Evolutionary conservation across 768 basidiomycete species (phyloP).

Genomic region (Mycena polygramma): DNA sequence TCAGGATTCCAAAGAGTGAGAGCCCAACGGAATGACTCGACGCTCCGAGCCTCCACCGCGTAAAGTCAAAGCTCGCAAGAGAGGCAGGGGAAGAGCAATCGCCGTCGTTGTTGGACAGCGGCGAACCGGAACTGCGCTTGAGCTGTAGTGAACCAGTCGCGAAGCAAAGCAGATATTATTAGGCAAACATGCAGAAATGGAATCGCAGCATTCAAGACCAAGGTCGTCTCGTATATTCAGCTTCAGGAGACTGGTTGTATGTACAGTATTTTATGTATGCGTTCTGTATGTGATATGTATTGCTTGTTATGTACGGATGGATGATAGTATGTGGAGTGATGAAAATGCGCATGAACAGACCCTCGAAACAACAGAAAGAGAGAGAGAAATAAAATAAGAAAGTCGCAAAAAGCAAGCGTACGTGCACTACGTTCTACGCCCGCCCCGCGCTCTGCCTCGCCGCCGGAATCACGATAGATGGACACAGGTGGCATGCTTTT

Average conservation of each 20-base stretch:
- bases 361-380: slow-evolving; percentile 6
- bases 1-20: too few relatives aligned
- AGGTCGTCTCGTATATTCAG: background rate
- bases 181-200: too few relatives aligned
- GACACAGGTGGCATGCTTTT: slow-evolving; percentile 1
- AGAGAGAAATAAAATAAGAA: slow-evolving; percentile 33
- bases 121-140: too few relatives aligned
- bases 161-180: too few relatives aligned
- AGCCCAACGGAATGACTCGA: too few relatives aligned
- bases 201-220: background rate
- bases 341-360: slow-evolving; percentile 32
- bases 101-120: too few relatives aligned
- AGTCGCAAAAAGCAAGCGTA: slow-evolving; percentile 47
- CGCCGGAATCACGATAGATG: too few relatives aligned
- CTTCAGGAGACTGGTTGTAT: background rate
- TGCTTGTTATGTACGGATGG: background rate
- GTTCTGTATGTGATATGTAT: slow-evolving; percentile 19
- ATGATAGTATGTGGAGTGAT: slow-evolving; percentile 26
- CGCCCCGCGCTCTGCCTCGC: background rate
- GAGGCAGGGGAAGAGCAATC: too few relatives aligned
- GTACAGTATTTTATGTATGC: slow-evolving; percentile 6
- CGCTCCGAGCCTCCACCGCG: too few relatives aligned
- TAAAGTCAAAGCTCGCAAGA: too few relatives aligned
- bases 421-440: slow-evolving; percentile 62
- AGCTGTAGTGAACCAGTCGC: too few relatives aligned